These are phyloP conservation scores for Fusarium ambrosium DNA, from an alignment of 2,329 filamentous ascomycete genomes.

Conservation along the genomic window DNA sequence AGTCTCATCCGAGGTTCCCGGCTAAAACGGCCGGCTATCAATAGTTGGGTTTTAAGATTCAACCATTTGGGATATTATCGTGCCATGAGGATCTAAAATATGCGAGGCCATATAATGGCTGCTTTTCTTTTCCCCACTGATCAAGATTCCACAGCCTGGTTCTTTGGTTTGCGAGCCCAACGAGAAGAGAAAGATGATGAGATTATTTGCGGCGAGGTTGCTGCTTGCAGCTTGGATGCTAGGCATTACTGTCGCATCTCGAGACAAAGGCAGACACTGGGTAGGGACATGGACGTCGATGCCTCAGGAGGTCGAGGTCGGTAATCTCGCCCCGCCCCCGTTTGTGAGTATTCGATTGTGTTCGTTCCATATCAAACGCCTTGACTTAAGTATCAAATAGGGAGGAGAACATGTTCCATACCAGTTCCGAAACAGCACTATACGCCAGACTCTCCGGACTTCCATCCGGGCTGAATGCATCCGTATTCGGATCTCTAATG, in stretches of 20 bases:
- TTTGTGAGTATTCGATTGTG: slow-evolving; percentile 22
- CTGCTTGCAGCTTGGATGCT: slow-evolving; percentile 19
- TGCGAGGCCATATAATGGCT: background rate
- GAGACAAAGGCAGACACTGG: slow-evolving; percentile 16
- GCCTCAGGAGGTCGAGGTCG: slow-evolving; percentile 33
- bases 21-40: background rate
- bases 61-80: background rate
- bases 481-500: slow-evolving; percentile 32
- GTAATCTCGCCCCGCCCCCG: slow-evolving; percentile 26
- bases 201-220: background rate
- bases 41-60: background rate
- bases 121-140: background rate
- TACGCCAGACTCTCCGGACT: slow-evolving; percentile 30
- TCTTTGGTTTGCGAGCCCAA: background rate
- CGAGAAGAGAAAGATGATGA: background rate
- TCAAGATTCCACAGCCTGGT: background rate
- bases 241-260: slow-evolving; percentile 6
- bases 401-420: slow-evolving; percentile 15
- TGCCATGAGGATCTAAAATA: background rate
- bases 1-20: background rate
- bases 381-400: background rate
- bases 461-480: slow-evolving; percentile 24
- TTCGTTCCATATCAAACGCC: background rate
- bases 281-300: slow-evolving; percentile 35
- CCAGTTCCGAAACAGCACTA: slow-evolving; percentile 30